These are phyloP conservation scores for Lupinus albus DNA, from an alignment of 306 rosid genomes.

Conservation along the genomic window DNA sequence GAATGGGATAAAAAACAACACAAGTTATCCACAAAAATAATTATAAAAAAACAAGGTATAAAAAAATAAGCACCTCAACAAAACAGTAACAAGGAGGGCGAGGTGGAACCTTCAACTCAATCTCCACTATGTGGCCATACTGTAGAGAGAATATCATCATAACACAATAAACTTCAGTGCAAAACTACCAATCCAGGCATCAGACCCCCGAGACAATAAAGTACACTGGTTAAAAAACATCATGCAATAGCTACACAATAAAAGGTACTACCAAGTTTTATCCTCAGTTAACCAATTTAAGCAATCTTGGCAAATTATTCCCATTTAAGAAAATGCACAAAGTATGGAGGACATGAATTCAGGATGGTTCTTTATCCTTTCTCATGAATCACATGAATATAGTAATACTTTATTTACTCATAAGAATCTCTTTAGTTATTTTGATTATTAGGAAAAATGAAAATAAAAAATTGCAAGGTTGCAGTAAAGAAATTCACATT, in stretches of 20 bases:
- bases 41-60: not conserved
- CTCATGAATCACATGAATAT: not conserved
- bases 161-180: slow-evolving; percentile 36
- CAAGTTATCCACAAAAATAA: not conserved
- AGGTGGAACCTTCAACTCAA: slow-evolving; percentile 94
- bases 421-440: not conserved
- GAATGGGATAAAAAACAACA: not conserved
- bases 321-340: not conserved
- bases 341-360: not conserved
- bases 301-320: slow-evolving; percentile 2
- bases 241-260: not conserved
- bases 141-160: slow-evolving; percentile 46
- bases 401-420: not conserved
- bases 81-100: slow-evolving; percentile 96
- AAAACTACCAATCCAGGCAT: slow-evolving; percentile 26
- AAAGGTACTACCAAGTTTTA: not conserved
- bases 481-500: slow-evolving; percentile 6
- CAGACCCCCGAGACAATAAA: not conserved
- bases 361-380: not conserved
- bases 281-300: slow-evolving; percentile 3
- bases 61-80: slow-evolving; percentile 72
- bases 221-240: not conserved
- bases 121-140: slow-evolving; percentile 96
- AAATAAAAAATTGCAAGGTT: not conserved
- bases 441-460: not conserved